These are phyloP conservation scores for Mycena sp. DNA, from an alignment of 1,284 basidiomycete species.

Conservation along the genomic window DNA sequence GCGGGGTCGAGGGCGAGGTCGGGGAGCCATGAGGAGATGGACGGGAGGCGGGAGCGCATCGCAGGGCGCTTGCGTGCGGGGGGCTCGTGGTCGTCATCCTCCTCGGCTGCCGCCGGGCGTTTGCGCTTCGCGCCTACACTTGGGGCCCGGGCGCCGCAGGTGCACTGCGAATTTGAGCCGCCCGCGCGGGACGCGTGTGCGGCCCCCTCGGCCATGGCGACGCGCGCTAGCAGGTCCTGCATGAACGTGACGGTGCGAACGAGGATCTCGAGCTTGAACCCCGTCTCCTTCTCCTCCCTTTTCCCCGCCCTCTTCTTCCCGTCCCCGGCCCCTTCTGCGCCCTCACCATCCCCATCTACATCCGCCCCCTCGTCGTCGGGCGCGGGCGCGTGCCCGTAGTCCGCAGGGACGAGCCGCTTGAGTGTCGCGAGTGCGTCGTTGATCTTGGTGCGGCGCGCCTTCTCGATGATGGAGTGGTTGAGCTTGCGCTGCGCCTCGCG, in stretches of 20 bases:
- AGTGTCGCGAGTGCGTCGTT: constrained; percentile 80
- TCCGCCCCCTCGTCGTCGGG: constrained; percentile 39
- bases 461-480: constrained; percentile 87
- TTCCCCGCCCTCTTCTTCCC: constrained; percentile 44
- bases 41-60: constrained; percentile 43
- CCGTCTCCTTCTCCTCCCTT: constrained; percentile 41
- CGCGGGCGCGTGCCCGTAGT: constrained; percentile 51
- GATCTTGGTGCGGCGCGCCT: constrained; percentile 83
- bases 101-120: background rate
- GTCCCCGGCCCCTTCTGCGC: constrained; percentile 42
- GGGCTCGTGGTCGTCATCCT: constrained; percentile 12
- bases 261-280: constrained; percentile 82
- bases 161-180: constrained; percentile 15
- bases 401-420: constrained; percentile 68
- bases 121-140: constrained; percentile 23
- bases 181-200: constrained; percentile 2
- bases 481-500: constrained; percentile 82
- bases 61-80: background rate
- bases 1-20: constrained; percentile 28
- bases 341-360: constrained; percentile 37
- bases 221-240: constrained; percentile 65
- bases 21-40: constrained; percentile 56
- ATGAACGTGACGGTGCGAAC: constrained; percentile 77
- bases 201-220: constrained; percentile 48
- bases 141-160: constrained; percentile 20